phyloP scores from a whole-genome alignment of 2,329 filamentous ascomycete genomes.

The Pseudogymnoascus sp. region DNA sequence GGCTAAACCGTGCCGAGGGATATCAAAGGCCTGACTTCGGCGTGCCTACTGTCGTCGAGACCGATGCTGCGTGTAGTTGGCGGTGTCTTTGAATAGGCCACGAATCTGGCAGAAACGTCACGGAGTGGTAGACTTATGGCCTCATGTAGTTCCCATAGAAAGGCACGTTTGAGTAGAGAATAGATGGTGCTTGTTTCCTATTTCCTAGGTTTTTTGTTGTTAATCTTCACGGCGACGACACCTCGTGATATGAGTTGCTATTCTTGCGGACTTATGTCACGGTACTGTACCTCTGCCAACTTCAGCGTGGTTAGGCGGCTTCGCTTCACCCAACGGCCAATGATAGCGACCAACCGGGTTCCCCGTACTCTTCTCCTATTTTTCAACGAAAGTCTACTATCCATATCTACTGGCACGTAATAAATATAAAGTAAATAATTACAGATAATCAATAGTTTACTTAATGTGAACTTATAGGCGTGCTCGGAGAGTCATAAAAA shows the following conservation, averaged over 20 bases:
- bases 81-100: neutral
- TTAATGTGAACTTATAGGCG: neutral
- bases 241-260: constrained; percentile 3
- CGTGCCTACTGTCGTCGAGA: neutral
- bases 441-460: neutral
- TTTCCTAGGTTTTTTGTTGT: neutral
- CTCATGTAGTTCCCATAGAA: neutral
- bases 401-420: neutral
- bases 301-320: constrained; percentile 1
- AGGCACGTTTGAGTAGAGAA: neutral
- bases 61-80: neutral
- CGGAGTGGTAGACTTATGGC: neutral
- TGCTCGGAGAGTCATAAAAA: neutral
- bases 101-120: neutral
- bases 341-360: neutral
- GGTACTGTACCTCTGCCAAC: neutral
- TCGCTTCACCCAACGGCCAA: constrained; percentile 1
- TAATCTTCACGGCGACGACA: neutral
- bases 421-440: neutral
- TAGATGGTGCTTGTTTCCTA: neutral
- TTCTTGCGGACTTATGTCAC: neutral
- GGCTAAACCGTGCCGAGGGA: neutral
- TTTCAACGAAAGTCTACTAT: neutral
- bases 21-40: neutral
- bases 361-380: neutral